Percentiles rank a stretch among this genome's conserved stretches.
Evolutionary conservation across 345 rosid genomes (phyloP).

Genomic region (Pelargonium nanum): DNA sequence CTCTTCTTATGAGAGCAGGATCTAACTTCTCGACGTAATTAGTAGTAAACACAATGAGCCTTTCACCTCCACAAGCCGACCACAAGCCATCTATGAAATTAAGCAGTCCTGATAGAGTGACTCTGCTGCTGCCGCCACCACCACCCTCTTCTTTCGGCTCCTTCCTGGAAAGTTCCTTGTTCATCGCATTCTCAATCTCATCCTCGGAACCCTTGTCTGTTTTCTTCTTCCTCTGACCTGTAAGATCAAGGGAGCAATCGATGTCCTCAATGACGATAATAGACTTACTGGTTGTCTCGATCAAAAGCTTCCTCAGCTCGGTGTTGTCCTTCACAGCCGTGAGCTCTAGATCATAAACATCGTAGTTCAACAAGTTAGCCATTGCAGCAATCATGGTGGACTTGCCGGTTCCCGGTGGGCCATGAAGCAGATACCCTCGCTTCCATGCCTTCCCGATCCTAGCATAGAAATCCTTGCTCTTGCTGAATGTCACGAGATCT

Average conservation of each 20-base stretch:
- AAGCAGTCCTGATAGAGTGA: constrained; percentile 42
- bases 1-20: constrained; percentile 49
- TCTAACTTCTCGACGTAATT: constrained; percentile 47
- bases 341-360: constrained; percentile 28
- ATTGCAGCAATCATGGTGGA: constrained; percentile 31
- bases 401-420: constrained; percentile 26
- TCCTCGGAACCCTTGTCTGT: constrained; percentile 21
- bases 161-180: constrained; percentile 15
- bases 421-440: constrained; percentile 38
- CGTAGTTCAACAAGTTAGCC: constrained; percentile 25
- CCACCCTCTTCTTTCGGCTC: constrained; percentile 22
- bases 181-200: constrained; percentile 15
- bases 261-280: background rate
- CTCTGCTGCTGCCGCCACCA: constrained; percentile 20
- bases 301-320: constrained; percentile 24
- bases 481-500: constrained; percentile 35
- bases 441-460: constrained; percentile 39
- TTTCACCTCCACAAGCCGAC: constrained; percentile 55
- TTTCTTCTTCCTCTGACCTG: background rate
- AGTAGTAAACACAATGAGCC: constrained; percentile 42
- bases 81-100: constrained; percentile 52
- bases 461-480: constrained; percentile 32
- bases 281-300: background rate
- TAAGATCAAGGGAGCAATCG: constrained; percentile 13
- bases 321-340: constrained; percentile 29